Evolutionary conservation across 2,329 filamentous ascomycete species (phyloP).

Genomic region (Claviceps humidiphila): DNA sequence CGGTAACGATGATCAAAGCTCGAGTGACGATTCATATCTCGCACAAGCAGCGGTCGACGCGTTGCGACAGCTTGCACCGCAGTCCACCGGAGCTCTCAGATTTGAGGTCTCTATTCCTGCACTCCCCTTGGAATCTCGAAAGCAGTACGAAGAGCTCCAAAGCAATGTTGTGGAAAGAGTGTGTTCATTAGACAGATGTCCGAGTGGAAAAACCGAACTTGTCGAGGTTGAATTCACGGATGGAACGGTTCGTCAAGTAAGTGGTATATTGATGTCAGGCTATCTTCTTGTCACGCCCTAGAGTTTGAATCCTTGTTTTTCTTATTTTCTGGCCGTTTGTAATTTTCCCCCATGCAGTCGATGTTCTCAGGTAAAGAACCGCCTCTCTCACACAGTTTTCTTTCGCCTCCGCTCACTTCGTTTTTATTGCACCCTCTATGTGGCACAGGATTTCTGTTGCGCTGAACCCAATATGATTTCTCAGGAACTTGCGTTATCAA

Average conservation of each 20-base stretch:
- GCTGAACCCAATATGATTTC: background rate
- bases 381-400: no score
- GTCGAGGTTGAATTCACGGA: conserved; percentile 33
- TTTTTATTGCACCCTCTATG: background rate
- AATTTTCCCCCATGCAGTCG: no score
- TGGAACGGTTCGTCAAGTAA: conserved; percentile 30
- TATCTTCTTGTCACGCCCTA: background rate
- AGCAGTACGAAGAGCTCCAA: conserved; percentile 17
- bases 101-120: conserved; percentile 21
- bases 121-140: conserved; percentile 13
- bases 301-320: no score
- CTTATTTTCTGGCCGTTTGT: no score
- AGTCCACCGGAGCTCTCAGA: background rate
- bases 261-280: background rate
- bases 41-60: background rate
- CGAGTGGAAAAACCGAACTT: conserved; percentile 11
- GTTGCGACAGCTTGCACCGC: background rate
- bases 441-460: background rate
- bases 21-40: background rate
- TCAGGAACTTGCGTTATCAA: background rate
- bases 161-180: conserved; percentile 27
- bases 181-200: conserved; percentile 15
- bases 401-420: background rate
- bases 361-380: no score
- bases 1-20: background rate